phyloP scores from a whole-genome alignment of 768 basidiomycete species.

The Solioccasus polychromus region DNA sequence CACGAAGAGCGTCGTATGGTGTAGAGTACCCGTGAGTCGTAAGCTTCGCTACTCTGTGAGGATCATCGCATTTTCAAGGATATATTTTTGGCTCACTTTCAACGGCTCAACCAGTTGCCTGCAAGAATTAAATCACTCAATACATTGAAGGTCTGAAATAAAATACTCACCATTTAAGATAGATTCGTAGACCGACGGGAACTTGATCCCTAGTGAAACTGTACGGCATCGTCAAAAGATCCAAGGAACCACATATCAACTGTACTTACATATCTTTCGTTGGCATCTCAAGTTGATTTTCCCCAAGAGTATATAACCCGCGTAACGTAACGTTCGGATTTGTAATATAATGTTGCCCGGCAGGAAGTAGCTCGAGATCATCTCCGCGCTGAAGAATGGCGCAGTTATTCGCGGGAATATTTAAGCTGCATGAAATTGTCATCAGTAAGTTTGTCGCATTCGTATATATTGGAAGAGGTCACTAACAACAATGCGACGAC shows the following conservation, averaged over 20 bases:
- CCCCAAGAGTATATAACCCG: conserved; percentile 76
- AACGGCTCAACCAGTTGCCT: conserved; percentile 54
- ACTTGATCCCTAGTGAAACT: conserved; percentile 87
- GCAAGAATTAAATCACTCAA: background rate
- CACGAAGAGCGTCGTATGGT: conserved; percentile 72
- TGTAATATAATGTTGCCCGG: conserved; percentile 83
- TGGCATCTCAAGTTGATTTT: conserved; percentile 84
- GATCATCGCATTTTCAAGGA: conserved; percentile 34
- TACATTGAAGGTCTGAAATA: background rate
- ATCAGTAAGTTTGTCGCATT: background rate
- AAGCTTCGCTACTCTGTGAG: conserved; percentile 47
- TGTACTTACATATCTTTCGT: conserved; percentile 76
- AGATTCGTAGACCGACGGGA: conserved; percentile 79
- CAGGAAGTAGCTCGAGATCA: conserved; percentile 72
- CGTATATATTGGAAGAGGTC: conserved; percentile 1
- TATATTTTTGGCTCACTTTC: conserved; percentile 30
- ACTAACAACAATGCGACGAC: conserved; percentile 76
- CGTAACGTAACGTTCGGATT: conserved; percentile 81
- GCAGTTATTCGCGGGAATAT: conserved; percentile 85
- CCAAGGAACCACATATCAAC: background rate
- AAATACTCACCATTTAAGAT: conserved; percentile 65
- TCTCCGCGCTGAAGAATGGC: conserved; percentile 82
- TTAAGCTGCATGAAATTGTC: conserved; percentile 46
- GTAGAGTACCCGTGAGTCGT: conserved; percentile 83
- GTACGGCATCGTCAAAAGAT: background rate